Evolutionary conservation across 306 rosid genomes (phyloP).

Genomic region (Vigna angularis): DNA sequence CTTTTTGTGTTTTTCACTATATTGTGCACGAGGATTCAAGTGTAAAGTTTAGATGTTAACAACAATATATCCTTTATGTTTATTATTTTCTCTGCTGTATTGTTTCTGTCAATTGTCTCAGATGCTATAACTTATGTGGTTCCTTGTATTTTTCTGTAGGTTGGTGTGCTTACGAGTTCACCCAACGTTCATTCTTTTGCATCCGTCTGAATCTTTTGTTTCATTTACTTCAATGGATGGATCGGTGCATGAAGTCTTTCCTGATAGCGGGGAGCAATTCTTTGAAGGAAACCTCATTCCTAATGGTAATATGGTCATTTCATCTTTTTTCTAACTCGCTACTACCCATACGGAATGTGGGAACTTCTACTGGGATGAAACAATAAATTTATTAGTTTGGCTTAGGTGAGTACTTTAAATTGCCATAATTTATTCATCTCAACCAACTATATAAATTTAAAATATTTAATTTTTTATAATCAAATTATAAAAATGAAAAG

Average conservation of each 20-base stretch:
- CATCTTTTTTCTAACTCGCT: slow-evolving; percentile 27
- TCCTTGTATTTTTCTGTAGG: slow-evolving; percentile 53
- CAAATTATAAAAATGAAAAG: too few species aligned
- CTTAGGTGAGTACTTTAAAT: too few species aligned
- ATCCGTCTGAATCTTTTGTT: slow-evolving; percentile 78
- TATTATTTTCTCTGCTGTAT: slow-evolving; percentile 16
- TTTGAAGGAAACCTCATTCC: slow-evolving; percentile 75
- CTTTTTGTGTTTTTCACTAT: slow-evolving; percentile 7
- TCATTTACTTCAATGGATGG: slow-evolving; percentile 85
- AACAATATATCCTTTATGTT: background rate
- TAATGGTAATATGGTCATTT: slow-evolving; percentile 64
- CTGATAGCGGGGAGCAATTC: slow-evolving; percentile 75
- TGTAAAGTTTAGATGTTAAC: slow-evolving; percentile 15
- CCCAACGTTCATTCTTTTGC: slow-evolving; percentile 78
- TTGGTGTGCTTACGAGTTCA: slow-evolving; percentile 93
- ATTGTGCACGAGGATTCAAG: slow-evolving; percentile 17
- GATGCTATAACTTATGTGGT: slow-evolving; percentile 14
- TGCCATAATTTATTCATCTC: background rate
- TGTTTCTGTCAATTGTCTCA: background rate
- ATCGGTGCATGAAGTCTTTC: slow-evolving; percentile 78
- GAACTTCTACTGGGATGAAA: slow-evolving; percentile 21
- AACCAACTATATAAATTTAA: too few species aligned
- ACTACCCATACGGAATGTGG: slow-evolving; percentile 21
- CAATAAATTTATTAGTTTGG: too few species aligned
- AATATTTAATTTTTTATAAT: too few species aligned